Conservation (phyloP, 345 rosid genomes). For the Salix caprea region DNA sequence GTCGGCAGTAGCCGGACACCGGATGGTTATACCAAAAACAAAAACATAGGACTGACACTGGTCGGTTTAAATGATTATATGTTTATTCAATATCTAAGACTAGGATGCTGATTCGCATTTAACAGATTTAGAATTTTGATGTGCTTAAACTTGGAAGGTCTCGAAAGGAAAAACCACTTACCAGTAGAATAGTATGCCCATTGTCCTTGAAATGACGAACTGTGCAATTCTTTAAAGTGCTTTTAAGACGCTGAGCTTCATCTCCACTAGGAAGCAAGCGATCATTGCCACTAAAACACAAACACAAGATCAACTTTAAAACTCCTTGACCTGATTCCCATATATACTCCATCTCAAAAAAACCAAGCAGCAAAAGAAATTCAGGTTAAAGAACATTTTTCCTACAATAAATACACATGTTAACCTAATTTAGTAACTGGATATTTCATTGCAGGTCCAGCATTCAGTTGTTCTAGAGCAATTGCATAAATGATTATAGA, state of each 20-base stretch:
- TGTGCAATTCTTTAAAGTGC: constrained; percentile 48
- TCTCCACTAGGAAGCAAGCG: constrained; percentile 68
- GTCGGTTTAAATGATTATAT: neutral
- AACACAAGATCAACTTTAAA: neutral
- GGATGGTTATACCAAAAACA: too few relatives aligned
- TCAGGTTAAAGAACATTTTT: neutral
- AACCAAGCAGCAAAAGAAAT: neutral
- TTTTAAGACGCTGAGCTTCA: constrained; percentile 60
- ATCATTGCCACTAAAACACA: constrained; percentile 63
- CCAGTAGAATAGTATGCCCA: constrained; percentile 73
- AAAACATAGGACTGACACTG: too few relatives aligned
- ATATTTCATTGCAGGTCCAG: neutral
- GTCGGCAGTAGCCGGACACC: too few relatives aligned
- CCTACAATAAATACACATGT: neutral
- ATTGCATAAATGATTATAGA: neutral
- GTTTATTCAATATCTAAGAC: neutral
- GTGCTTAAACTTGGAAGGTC: neutral
- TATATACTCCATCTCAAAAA: neutral
- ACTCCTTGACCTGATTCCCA: neutral
- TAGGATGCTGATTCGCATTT: neutral
- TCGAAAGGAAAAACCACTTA: neutral
- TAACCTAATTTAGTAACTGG: neutral
- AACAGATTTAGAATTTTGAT: neutral
- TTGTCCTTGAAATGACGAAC: constrained; percentile 70
- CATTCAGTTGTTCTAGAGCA: neutral